Evolutionary conservation across 441 rosid species (phyloP).

Genomic region (Populus hybrid): DNA sequence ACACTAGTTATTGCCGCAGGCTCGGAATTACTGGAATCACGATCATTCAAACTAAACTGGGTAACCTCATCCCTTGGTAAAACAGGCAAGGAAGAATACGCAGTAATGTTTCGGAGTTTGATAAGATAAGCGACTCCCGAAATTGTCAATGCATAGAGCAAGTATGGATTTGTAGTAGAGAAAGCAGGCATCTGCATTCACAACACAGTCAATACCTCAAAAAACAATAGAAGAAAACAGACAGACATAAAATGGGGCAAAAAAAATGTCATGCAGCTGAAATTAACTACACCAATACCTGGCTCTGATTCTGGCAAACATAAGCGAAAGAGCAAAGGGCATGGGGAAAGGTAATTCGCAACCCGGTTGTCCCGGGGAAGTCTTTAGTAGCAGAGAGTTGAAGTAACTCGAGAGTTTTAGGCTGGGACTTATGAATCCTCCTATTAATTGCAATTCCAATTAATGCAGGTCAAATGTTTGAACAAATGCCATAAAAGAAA

Average conservation of each 20-base stretch:
- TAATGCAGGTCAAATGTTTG: background rate
- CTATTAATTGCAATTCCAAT: constrained; percentile 22
- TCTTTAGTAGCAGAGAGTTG: constrained; percentile 52
- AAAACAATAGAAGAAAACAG: background rate
- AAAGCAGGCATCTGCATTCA: constrained; percentile 43
- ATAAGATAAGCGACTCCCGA: constrained; percentile 70
- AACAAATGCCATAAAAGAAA: background rate
- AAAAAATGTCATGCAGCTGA: background rate
- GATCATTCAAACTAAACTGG: constrained; percentile 49
- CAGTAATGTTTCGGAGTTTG: constrained; percentile 43
- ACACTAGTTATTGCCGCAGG: constrained; percentile 40
- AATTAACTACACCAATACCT: constrained; percentile 25
- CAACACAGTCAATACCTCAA: background rate
- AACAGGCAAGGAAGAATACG: constrained; percentile 42
- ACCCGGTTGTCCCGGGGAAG: constrained; percentile 45
- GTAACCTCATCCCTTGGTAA: constrained; percentile 48
- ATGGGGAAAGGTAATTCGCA: constrained; percentile 62
- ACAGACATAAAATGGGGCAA: background rate
- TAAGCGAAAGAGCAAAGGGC: constrained; percentile 71
- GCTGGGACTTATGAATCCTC: constrained; percentile 50
- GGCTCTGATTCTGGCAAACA: constrained; percentile 33
- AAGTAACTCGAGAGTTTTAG: constrained; percentile 65
- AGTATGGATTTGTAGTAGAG: constrained; percentile 29
- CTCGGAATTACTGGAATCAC: constrained; percentile 27
- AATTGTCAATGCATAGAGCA: constrained; percentile 59